A percentile compares a stretch with the other conserved stretches of the same genome.
These are phyloP conservation scores for Candida ulmi DNA, from an alignment of 805 yeast species.

Conservation along the genomic window DNA sequence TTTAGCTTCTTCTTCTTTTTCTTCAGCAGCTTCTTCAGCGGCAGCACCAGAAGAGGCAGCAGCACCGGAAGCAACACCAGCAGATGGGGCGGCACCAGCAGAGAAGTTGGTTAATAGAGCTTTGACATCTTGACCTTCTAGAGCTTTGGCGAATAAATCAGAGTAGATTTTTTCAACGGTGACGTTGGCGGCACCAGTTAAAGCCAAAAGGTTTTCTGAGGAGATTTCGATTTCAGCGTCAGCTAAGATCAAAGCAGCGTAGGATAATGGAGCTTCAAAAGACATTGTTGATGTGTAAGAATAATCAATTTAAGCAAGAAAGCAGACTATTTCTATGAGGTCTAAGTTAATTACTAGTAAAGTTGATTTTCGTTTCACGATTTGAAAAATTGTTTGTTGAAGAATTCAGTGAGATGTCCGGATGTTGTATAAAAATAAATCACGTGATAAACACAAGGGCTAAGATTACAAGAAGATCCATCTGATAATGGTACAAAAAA, in stretches of 20 bases:
- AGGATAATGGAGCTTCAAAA: constrained; percentile 73
- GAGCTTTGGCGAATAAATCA: constrained; percentile 83
- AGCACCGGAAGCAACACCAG: constrained; percentile 62
- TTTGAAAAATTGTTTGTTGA: constrained; percentile 1
- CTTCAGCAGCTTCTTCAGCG: constrained; percentile 61
- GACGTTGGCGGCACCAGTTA: constrained; percentile 80
- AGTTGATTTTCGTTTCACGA: background rate
- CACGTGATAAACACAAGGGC: background rate
- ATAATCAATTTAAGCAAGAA: constrained; percentile 27
- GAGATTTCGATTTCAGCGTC: constrained; percentile 88
- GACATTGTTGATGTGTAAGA: constrained; percentile 45
- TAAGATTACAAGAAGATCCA: background rate
- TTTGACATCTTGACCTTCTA: constrained; percentile 78
- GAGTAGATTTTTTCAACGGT: constrained; percentile 81
- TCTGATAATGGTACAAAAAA: no score
- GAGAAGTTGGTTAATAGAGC: constrained; percentile 64
- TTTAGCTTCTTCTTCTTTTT: constrained; percentile 45
- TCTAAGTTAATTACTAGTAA: background rate
- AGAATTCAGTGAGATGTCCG: background rate
- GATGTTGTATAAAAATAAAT: background rate
- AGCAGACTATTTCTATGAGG: constrained; percentile 27
- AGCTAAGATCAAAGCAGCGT: constrained; percentile 92
- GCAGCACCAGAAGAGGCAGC: constrained; percentile 57
- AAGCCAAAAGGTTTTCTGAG: constrained; percentile 72
- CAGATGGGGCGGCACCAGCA: constrained; percentile 72